Conservation (phyloP, 2,329 filamentous ascomycete species). For the Rutstroemia sp. region DNA sequence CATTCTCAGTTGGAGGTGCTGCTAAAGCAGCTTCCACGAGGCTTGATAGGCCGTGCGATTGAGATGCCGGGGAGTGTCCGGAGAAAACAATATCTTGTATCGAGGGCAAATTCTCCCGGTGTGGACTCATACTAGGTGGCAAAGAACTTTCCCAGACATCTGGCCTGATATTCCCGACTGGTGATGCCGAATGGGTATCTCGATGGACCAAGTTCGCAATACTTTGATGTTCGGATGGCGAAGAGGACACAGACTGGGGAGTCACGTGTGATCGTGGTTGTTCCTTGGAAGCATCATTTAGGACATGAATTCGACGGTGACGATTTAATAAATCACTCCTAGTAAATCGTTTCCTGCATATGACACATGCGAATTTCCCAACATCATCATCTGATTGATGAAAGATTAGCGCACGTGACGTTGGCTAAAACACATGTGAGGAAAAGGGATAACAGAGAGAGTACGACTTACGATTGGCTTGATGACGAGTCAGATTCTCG, state of each 20-base stretch:
- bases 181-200: constrained; percentile 8
- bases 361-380: constrained; percentile 23
- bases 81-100: constrained; percentile 4
- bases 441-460: neutral
- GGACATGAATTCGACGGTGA: constrained; percentile 24
- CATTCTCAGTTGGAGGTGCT: constrained; percentile 11
- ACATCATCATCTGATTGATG: constrained; percentile 22
- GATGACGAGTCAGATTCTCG: constrained; percentile 27
- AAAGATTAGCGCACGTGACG: constrained; percentile 5
- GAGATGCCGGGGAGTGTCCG: constrained; percentile 6
- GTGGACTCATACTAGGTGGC: neutral
- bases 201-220: constrained; percentile 9
- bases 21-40: constrained; percentile 26
- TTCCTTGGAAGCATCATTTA: constrained; percentile 3
- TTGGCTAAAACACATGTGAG: neutral
- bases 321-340: constrained; percentile 27
- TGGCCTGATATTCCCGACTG: neutral
- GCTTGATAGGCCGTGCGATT: constrained; percentile 22
- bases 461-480: constrained; percentile 26
- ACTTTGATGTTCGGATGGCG: constrained; percentile 4
- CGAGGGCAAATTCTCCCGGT: neutral
- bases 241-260: constrained; percentile 6
- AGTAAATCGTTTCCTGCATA: constrained; percentile 26
- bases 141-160: neutral
- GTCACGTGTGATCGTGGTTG: constrained; percentile 12